phyloP scores from a whole-genome alignment of 495 filamentous ascomycete genomes.

The Chlorociboria aeruginascens region DNA sequence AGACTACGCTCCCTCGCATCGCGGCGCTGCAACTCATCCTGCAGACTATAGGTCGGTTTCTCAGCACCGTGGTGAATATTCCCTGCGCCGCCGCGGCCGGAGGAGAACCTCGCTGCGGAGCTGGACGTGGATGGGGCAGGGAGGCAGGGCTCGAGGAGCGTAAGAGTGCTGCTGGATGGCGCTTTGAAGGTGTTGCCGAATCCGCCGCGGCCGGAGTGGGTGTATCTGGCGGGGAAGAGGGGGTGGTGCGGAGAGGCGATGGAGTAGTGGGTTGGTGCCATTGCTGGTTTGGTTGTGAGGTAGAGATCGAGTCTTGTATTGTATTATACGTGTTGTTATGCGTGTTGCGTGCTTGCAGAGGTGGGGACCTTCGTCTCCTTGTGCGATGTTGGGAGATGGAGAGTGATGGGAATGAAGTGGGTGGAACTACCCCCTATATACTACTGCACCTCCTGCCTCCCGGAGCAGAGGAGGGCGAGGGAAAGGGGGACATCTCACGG shows the following conservation, averaged over 20 bases:
- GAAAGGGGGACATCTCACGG: constrained; percentile 5
- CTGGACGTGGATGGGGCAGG: constrained; percentile 26
- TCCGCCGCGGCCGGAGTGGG: constrained; percentile 76
- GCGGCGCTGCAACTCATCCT: constrained; percentile 72
- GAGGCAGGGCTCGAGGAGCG: constrained; percentile 45
- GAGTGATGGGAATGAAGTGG: no score
- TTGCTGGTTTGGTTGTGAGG: background rate
- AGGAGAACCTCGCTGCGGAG: constrained; percentile 62
- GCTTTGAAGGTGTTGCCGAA: constrained; percentile 76
- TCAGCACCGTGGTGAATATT: constrained; percentile 59
- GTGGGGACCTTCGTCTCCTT: background rate
- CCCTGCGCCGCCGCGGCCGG: constrained; percentile 82
- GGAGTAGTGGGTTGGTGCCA: constrained; percentile 36
- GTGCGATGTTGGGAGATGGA: background rate
- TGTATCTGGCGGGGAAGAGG: constrained; percentile 54
- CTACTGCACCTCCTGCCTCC: background rate
- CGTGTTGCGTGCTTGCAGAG: background rate
- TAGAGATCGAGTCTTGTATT: background rate
- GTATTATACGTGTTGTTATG: no score
- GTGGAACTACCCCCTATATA: background rate
- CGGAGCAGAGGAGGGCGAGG: background rate
- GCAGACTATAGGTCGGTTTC: constrained; percentile 74
- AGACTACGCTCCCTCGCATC: constrained; percentile 47
- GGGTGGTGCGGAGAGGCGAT: constrained; percentile 75
- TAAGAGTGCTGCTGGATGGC: constrained; percentile 39